phyloP scores from a whole-genome alignment of 1,284 basidiomycete species.

The Irpex sp. region DNA sequence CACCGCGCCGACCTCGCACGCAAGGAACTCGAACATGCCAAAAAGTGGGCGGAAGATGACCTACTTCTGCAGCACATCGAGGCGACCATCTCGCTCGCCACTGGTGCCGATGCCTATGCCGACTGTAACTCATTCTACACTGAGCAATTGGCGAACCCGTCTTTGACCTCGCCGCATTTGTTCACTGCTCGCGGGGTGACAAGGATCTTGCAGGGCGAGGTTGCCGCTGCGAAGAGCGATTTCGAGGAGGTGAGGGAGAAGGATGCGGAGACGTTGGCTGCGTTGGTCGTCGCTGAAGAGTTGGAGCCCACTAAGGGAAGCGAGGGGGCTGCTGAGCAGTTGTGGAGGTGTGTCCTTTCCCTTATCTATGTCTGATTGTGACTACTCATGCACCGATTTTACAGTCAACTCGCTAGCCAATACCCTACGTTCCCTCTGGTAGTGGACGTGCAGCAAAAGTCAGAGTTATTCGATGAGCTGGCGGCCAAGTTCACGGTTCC shows the following conservation, averaged over 20 bases:
- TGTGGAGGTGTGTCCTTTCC: slow-evolving; percentile 57
- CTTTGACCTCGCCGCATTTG: slow-evolving; percentile 69
- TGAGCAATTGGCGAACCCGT: slow-evolving; percentile 87
- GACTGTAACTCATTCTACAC: slow-evolving; percentile 85
- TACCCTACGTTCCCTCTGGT: slow-evolving; percentile 69
- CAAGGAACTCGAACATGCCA: slow-evolving; percentile 77
- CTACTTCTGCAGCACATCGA: slow-evolving; percentile 87
- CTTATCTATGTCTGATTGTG: slow-evolving; percentile 6
- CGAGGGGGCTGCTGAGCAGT: slow-evolving; percentile 53
- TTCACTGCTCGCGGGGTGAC: slow-evolving; percentile 83
- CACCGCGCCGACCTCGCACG: slow-evolving; percentile 84
- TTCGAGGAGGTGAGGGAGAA: slow-evolving; percentile 70
- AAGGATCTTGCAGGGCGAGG: slow-evolving; percentile 78
- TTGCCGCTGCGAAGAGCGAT: slow-evolving; percentile 81
- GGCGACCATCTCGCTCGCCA: slow-evolving; percentile 80
- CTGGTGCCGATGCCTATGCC: slow-evolving; percentile 71
- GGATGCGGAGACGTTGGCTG: slow-evolving; percentile 70
- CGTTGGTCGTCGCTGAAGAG: slow-evolving; percentile 61
- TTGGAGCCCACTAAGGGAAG: slow-evolving; percentile 51
- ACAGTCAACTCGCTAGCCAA: slow-evolving; percentile 54
- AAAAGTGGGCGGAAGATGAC: slow-evolving; percentile 86
- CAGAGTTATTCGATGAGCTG: slow-evolving; percentile 67
- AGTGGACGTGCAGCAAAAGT: slow-evolving; percentile 58
- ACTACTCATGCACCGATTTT: slow-evolving; percentile 3
- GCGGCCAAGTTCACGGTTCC: slow-evolving; percentile 66